Conservation (phyloP, 495 filamentous ascomycete genomes). For the Podospora pseudopauciseta region DNA sequence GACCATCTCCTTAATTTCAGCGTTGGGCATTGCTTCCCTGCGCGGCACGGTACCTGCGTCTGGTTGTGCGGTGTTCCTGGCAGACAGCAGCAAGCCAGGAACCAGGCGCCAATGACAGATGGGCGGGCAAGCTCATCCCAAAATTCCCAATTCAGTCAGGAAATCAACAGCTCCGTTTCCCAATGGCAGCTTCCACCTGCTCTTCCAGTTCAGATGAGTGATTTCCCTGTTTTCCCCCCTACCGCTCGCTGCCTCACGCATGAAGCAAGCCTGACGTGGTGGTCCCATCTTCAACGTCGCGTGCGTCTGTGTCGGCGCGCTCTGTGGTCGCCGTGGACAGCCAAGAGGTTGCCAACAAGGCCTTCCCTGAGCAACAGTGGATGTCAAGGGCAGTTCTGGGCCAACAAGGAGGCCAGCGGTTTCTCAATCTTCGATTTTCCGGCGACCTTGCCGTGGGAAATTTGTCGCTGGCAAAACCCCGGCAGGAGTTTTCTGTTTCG, state of each 20-base stretch:
- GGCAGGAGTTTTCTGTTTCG: neutral
- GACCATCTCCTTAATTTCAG: conserved; percentile 35
- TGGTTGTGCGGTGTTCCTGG: conserved; percentile 6
- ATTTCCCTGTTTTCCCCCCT: neutral
- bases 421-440: neutral
- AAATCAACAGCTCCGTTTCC: neutral
- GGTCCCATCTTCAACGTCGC: neutral
- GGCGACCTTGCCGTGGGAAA: conserved; percentile 1
- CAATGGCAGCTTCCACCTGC: neutral
- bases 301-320: neutral
- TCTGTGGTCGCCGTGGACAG: neutral
- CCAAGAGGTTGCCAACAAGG: neutral
- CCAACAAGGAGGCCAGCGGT: conserved; percentile 2
- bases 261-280: neutral
- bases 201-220: neutral
- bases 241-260: neutral
- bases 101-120: conserved; percentile 13
- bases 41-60: conserved; percentile 24
- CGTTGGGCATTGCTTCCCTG: conserved; percentile 18
- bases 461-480: neutral
- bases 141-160: conserved; percentile 3
- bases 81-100: conserved; percentile 2
- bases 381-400: neutral
- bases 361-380: neutral
- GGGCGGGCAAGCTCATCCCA: neutral